Evolutionary conservation across 768 basidiomycete genomes (phyloP).

Genomic region (Suillus decipiens): DNA sequence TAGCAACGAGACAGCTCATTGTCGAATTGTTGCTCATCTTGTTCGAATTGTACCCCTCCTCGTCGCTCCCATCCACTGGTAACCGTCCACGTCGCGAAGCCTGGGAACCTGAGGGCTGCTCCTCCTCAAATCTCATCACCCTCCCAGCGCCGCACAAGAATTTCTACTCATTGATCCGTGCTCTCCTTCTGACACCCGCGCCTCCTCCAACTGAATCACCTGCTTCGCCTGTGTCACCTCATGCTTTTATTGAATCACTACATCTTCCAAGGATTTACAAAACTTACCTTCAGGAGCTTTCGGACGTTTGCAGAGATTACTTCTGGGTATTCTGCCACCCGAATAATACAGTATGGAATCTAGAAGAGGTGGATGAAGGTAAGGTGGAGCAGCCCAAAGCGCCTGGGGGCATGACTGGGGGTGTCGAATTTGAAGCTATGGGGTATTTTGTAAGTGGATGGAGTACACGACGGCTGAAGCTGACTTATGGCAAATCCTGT

Average conservation of each 20-base stretch:
- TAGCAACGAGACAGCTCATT: conserved; percentile 87
- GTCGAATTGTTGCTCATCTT: conserved; percentile 83
- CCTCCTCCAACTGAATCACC: conserved; percentile 67
- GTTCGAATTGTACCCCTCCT: conserved; percentile 85
- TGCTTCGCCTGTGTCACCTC: conserved; percentile 62
- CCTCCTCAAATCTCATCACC: conserved; percentile 54
- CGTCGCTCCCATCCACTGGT: conserved; percentile 59
- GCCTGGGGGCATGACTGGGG: conserved; percentile 97
- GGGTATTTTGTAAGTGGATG: conserved; percentile 77
- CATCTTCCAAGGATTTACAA: conserved; percentile 77
- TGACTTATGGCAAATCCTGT: conserved; percentile 13
- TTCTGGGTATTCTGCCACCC: conserved; percentile 98
- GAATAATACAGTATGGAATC: conserved; percentile 87
- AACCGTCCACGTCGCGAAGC: conserved; percentile 45
- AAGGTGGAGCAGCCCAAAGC: conserved; percentile 89
- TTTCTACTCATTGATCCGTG: conserved; percentile 72
- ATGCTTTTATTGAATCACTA: conserved; percentile 77
- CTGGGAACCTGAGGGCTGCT: conserved; percentile 53
- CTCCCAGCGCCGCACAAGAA: conserved; percentile 75
- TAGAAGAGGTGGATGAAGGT: conserved; percentile 79
- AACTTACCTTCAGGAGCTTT: conserved; percentile 79
- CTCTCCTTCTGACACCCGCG: conserved; percentile 72
- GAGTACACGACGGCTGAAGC: neutral
- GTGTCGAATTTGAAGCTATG: conserved; percentile 98
- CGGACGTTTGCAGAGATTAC: conserved; percentile 90